Evolutionary conservation across 169 alveolate species (phyloP).

Genomic region (Ichthyophthirius multifiliis): DNA sequence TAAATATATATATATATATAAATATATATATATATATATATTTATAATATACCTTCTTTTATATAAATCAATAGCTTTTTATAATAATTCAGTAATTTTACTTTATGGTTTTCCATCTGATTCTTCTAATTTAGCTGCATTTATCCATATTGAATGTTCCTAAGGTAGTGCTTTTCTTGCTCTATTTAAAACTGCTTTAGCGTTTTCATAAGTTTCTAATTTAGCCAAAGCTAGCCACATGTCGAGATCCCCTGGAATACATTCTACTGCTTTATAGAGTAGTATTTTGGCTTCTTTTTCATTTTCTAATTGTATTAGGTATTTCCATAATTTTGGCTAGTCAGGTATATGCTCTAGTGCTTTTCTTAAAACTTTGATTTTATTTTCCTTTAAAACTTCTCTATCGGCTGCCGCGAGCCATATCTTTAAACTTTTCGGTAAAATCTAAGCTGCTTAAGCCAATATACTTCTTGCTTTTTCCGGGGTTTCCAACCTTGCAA

Average conservation of each 20-base stretch:
- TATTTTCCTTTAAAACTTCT: constrained; percentile 88
- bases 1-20: no score
- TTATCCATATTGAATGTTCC: constrained; percentile 94
- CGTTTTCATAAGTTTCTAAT: constrained; percentile 95
- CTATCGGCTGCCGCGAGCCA: constrained; percentile 96
- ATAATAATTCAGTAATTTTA: constrained; percentile 78
- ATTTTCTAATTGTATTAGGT: constrained; percentile 91
- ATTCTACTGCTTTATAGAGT: constrained; percentile 97
- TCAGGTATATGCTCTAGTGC: constrained; percentile 97
- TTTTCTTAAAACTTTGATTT: constrained; percentile 89
- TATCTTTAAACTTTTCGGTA: constrained; percentile 87
- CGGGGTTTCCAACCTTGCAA: constrained; percentile 95
- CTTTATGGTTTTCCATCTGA: constrained; percentile 82
- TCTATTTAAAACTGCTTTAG: constrained; percentile 94
- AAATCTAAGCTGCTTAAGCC: constrained; percentile 88
- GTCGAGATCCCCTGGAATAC: constrained; percentile 96
- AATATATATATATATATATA: no score
- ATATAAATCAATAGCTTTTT: constrained; percentile 86
- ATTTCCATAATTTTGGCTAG: constrained; percentile 97
- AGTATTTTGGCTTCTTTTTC: constrained; percentile 93
- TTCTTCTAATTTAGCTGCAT: constrained; percentile 98
- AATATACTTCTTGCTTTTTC: constrained; percentile 93
- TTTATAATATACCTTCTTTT: constrained; percentile 29
- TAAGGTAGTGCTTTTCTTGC: constrained; percentile 97
- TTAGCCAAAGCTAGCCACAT: constrained; percentile 98